Evolutionary conservation across 768 basidiomycete species (phyloP).

Genomic region (Sporobolomyces phaffii): DNA sequence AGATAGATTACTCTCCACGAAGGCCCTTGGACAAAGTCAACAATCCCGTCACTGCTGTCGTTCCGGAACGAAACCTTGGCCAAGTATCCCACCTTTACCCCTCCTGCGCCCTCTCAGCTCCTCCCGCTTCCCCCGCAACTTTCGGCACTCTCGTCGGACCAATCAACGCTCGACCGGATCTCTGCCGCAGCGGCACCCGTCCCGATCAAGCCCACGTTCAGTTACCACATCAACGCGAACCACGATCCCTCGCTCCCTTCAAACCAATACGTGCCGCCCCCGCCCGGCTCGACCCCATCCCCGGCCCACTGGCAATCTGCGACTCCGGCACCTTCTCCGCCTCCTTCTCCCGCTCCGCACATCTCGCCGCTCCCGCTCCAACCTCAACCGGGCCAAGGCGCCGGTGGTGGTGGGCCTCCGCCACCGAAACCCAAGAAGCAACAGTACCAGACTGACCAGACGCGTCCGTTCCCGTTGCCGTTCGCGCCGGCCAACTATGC

Average conservation of each 20-base stretch:
- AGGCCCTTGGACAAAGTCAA: conserved; percentile 60
- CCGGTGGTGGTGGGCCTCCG: conserved; percentile 3
- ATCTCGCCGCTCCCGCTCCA: neutral
- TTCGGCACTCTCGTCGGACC: conserved; percentile 14
- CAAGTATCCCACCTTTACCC: conserved; percentile 90
- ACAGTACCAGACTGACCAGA: conserved; percentile 96
- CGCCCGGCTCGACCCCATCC: conserved; percentile 43
- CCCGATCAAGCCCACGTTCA: conserved; percentile 58
- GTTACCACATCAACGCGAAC: conserved; percentile 34
- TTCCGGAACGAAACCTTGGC: conserved; percentile 86
- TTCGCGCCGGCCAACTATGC: conserved; percentile 59
- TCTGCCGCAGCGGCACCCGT: conserved; percentile 89
- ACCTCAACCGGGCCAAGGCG: conserved; percentile 49
- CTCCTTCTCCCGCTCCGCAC: conserved; percentile 37
- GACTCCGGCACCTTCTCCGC: conserved; percentile 32
- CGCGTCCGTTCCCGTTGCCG: conserved; percentile 86
- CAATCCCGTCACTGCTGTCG: conserved; percentile 79
- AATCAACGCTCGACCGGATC: conserved; percentile 51
- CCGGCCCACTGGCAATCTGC: conserved; percentile 32
- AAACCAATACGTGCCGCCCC: conserved; percentile 59
- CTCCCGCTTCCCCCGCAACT: conserved; percentile 24
- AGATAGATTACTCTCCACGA: conserved; percentile 46
- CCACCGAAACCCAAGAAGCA: conserved; percentile 90
- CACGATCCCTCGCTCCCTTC: conserved; percentile 51
- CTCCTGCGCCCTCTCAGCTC: conserved; percentile 49